phyloP scores from a whole-genome alignment of 345 rosid species.

The Gossypium bickii region DNA sequence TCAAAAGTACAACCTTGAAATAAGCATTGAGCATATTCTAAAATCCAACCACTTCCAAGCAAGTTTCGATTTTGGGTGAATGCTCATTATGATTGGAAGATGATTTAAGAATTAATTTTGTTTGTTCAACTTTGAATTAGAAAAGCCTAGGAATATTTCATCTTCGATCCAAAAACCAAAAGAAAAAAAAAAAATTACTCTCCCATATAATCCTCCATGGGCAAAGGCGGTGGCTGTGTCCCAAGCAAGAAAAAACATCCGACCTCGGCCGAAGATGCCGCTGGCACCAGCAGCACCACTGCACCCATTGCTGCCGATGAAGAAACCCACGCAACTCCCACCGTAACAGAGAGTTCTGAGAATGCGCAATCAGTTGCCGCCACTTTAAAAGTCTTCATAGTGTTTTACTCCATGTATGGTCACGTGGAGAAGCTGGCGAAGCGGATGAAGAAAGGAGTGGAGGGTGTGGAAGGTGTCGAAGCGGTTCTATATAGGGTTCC shows the following conservation, averaged over 20 bases:
- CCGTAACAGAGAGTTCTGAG: slow-evolving; percentile 14
- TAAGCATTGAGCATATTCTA: background rate
- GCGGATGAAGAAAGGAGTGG: slow-evolving; percentile 67
- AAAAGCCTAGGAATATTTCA: slow-evolving; percentile 1
- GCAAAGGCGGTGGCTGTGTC: slow-evolving; percentile 94
- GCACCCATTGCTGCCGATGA: slow-evolving; percentile 45
- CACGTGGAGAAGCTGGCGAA: slow-evolving; percentile 64
- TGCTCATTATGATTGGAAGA: background rate
- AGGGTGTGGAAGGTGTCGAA: slow-evolving; percentile 51
- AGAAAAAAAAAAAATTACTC: background rate
- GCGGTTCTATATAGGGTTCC: slow-evolving; percentile 51
- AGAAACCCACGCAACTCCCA: slow-evolving; percentile 16
- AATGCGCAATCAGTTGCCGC: slow-evolving; percentile 14
- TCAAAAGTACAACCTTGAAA: background rate
- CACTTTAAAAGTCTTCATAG: slow-evolving; percentile 41
- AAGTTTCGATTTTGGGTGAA: background rate
- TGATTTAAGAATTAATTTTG: background rate
- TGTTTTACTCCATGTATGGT: slow-evolving; percentile 70
- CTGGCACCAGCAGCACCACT: slow-evolving; percentile 16
- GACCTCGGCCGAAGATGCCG: slow-evolving; percentile 26
- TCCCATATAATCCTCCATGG: slow-evolving; percentile 42
- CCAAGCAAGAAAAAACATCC: slow-evolving; percentile 80
- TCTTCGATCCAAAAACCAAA: slow-evolving; percentile 4
- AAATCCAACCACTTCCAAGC: background rate
- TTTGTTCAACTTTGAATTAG: background rate